Percentiles rank a stretch among this genome's conserved stretches.
Conservation (phyloP, 164 flowering plant genomes). For the Saururus chinensis region DNA sequence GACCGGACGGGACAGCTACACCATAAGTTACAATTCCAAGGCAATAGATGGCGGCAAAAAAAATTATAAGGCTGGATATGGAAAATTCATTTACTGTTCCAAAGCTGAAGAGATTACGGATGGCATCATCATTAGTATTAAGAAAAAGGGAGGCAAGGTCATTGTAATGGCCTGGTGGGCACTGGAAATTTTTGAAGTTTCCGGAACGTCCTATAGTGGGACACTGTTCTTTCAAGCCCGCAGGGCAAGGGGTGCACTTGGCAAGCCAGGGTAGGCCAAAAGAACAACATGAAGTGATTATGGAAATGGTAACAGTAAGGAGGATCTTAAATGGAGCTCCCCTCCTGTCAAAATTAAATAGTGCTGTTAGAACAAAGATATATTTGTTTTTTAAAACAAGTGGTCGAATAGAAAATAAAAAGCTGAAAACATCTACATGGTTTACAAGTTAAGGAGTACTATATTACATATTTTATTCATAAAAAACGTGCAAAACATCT, state of each 20-base stretch:
- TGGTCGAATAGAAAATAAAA: too few relatives aligned
- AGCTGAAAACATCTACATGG: too few relatives aligned
- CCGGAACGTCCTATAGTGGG: constrained; percentile 69
- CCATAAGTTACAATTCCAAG: constrained; percentile 89
- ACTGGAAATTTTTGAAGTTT: constrained; percentile 75
- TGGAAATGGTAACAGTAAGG: constrained; percentile 49
- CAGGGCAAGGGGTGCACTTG: constrained; percentile 73
- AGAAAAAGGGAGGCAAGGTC: constrained; percentile 87
- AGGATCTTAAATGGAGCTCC: constrained; percentile 52
- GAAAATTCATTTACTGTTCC: constrained; percentile 41
- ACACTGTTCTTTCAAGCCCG: constrained; percentile 35
- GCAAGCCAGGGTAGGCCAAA: constrained; percentile 83
- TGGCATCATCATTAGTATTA: constrained; percentile 87
- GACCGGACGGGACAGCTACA: constrained; percentile 86
- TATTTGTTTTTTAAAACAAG: neutral
- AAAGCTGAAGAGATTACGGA: constrained; percentile 62
- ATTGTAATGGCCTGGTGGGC: constrained; percentile 69
- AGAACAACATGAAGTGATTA: constrained; percentile 65
- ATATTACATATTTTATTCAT: too few relatives aligned
- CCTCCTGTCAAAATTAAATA: constrained; percentile 36
- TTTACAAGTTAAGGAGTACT: too few relatives aligned
- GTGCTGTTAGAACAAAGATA: too few relatives aligned
- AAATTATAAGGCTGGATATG: constrained; percentile 36
- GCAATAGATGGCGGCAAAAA: constrained; percentile 48
- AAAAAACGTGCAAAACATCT: too few relatives aligned